Percentiles rank a stretch among this genome's conserved stretches.
Evolutionary conservation across 2,329 filamentous ascomycete genomes (phyloP).

Genomic region (Fusarium denticulatum): DNA sequence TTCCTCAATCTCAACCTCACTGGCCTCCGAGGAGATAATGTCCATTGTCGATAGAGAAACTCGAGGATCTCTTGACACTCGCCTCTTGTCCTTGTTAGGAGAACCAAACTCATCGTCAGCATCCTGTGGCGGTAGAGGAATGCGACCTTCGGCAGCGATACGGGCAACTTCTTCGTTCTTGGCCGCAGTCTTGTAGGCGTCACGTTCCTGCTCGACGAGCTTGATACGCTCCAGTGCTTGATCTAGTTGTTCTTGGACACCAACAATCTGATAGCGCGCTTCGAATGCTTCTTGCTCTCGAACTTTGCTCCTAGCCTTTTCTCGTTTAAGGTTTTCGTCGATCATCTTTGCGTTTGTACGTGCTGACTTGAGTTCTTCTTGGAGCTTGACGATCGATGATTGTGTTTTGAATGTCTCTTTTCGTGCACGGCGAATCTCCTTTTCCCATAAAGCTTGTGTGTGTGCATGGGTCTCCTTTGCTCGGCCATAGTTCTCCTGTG

Average conservation of each 20-base stretch:
- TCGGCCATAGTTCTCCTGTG: conserved; percentile 75
- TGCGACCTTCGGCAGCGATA: conserved; percentile 75
- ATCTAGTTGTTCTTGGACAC: conserved; percentile 73
- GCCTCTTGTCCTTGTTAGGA: conserved; percentile 65
- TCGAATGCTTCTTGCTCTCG: conserved; percentile 76
- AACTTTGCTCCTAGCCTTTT: conserved; percentile 69
- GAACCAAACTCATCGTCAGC: conserved; percentile 71
- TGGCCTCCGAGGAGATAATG: conserved; percentile 64
- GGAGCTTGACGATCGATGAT: conserved; percentile 73
- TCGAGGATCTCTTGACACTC: conserved; percentile 50
- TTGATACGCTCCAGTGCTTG: conserved; percentile 70
- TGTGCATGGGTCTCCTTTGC: conserved; percentile 76
- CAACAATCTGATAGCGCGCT: conserved; percentile 72
- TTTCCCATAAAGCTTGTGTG: conserved; percentile 75
- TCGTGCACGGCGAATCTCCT: conserved; percentile 74
- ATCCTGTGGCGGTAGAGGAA: conserved; percentile 70
- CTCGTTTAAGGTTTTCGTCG: conserved; percentile 69
- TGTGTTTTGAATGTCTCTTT: conserved; percentile 83
- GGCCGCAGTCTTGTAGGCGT: conserved; percentile 76
- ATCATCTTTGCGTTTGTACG: conserved; percentile 63
- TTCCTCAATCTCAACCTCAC: conserved; percentile 68
- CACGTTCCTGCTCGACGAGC: conserved; percentile 77
- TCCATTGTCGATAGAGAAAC: conserved; percentile 60
- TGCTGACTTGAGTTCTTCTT: conserved; percentile 75
- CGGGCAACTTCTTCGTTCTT: conserved; percentile 78